Percentiles rank a stretch among this genome's conserved stretches.
These are phyloP conservation scores for Ceratocystis ficicola DNA, from an alignment of 2,329 filamentous ascomycete species.

Conservation along the genomic window DNA sequence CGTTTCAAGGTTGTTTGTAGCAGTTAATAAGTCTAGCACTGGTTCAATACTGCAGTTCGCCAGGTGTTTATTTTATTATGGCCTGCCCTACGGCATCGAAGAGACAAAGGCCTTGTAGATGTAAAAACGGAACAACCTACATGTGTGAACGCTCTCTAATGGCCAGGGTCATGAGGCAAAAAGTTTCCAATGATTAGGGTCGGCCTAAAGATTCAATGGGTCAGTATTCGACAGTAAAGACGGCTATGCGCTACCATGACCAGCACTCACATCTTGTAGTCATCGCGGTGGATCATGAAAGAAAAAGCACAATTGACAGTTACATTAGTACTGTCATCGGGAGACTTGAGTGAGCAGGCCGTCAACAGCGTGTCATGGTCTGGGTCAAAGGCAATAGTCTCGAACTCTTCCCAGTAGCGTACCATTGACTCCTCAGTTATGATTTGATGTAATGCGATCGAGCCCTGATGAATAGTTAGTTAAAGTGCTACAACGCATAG, in stretches of 20 bases:
- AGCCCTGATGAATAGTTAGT: constrained; percentile 49
- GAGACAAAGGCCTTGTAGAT: not conserved
- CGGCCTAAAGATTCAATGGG: constrained; percentile 45
- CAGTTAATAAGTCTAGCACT: not conserved
- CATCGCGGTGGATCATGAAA: constrained; percentile 88
- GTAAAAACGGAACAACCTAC: not conserved
- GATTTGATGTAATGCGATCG: constrained; percentile 89
- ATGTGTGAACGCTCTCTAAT: not conserved
- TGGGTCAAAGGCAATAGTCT: constrained; percentile 90
- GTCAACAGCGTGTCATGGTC: constrained; percentile 91
- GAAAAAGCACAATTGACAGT: constrained; percentile 92
- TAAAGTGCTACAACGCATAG: not conserved
- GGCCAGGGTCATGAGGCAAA: constrained; percentile 61
- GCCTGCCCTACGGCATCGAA: not conserved
- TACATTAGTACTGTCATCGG: constrained; percentile 53
- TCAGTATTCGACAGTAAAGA: not conserved
- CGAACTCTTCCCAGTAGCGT: constrained; percentile 98
- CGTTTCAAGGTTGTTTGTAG: not conserved
- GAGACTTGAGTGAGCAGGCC: constrained; percentile 80
- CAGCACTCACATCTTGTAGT: constrained; percentile 76
- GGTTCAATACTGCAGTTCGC: not conserved
- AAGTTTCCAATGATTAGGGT: constrained; percentile 96
- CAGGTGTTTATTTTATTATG: not conserved
- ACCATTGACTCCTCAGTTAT: constrained; percentile 90
- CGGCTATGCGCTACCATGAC: constrained; percentile 4